These are phyloP conservation scores for Scheffersomyces lignicola DNA, from an alignment of 1,139 yeast genomes.

Conservation along the genomic window DNA sequence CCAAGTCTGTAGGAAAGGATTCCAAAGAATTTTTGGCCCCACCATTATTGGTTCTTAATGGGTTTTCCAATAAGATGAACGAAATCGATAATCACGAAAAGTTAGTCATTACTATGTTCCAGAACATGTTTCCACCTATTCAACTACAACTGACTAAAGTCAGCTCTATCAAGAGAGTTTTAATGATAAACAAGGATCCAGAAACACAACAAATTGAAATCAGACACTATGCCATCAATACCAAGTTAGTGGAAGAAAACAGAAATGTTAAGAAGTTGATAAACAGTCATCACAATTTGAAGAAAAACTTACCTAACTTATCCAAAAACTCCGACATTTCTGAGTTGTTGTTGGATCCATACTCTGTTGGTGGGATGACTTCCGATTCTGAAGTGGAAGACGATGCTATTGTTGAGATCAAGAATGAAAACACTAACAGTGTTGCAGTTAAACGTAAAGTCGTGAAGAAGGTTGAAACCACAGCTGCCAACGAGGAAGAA, in stretches of 20 bases:
- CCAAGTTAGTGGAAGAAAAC: slow-evolving; percentile 83
- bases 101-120: slow-evolving; percentile 84
- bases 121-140: slow-evolving; percentile 94
- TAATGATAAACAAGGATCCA: slow-evolving; percentile 74
- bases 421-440: slow-evolving; percentile 27
- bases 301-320: slow-evolving; percentile 75
- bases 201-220: slow-evolving; percentile 74
- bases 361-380: slow-evolving; percentile 75
- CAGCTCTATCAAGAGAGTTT: slow-evolving; percentile 74
- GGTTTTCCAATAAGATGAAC: slow-evolving; percentile 59
- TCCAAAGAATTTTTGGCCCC: slow-evolving; percentile 69
- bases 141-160: slow-evolving; percentile 79
- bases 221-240: slow-evolving; percentile 88
- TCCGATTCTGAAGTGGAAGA: slow-evolving; percentile 95
- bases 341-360: slow-evolving; percentile 81
- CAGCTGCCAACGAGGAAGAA: slow-evolving; percentile 20
- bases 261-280: slow-evolving; percentile 77
- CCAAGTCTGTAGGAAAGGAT: slow-evolving; percentile 66
- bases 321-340: slow-evolving; percentile 70
- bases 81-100: slow-evolving; percentile 70
- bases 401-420: slow-evolving; percentile 79
- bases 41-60: slow-evolving; percentile 89
- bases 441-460: not conserved
- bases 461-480: too few species aligned
- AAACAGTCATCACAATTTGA: slow-evolving; percentile 58